Conservation (phyloP, 192 early-diverging fungal species). For the Mortierella claussenii region DNA sequence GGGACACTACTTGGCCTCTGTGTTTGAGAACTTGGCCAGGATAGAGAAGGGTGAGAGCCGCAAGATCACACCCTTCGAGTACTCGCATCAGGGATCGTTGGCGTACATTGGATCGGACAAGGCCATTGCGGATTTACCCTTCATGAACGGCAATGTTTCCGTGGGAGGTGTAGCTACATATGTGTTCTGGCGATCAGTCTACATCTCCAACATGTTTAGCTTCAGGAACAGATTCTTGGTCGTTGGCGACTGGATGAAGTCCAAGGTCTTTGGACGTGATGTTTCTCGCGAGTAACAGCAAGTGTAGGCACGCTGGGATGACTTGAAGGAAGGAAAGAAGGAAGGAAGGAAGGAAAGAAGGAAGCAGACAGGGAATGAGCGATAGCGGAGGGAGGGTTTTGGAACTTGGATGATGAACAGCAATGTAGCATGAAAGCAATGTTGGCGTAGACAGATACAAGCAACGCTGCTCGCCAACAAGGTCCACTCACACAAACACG, state of each 20-base stretch:
- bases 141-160: slow-evolving; percentile 72
- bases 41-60: slow-evolving; percentile 53
- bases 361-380: no score
- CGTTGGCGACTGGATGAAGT: slow-evolving; percentile 92
- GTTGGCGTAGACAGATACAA: no score
- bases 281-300: slow-evolving; percentile 93
- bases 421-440: no score
- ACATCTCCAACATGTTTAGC: slow-evolving; percentile 84
- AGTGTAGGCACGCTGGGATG: no score
- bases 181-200: slow-evolving; percentile 83
- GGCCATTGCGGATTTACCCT: slow-evolving; percentile 94
- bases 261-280: slow-evolving; percentile 90
- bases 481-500: no score
- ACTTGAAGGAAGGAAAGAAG: neutral
- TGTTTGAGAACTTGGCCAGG: slow-evolving; percentile 73
- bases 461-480: no score
- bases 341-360: no score
- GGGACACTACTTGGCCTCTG: slow-evolving; percentile 83
- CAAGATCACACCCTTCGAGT: slow-evolving; percentile 77
- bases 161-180: slow-evolving; percentile 76
- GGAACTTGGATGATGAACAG: no score
- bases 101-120: slow-evolving; percentile 95
- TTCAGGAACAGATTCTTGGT: slow-evolving; percentile 86
- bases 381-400: no score
- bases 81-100: slow-evolving; percentile 86